Percentiles rank a stretch among this genome's conserved stretches.
Conservation (phyloP, 2,329 filamentous ascomycete genomes). For the Fusarium redolens region DNA sequence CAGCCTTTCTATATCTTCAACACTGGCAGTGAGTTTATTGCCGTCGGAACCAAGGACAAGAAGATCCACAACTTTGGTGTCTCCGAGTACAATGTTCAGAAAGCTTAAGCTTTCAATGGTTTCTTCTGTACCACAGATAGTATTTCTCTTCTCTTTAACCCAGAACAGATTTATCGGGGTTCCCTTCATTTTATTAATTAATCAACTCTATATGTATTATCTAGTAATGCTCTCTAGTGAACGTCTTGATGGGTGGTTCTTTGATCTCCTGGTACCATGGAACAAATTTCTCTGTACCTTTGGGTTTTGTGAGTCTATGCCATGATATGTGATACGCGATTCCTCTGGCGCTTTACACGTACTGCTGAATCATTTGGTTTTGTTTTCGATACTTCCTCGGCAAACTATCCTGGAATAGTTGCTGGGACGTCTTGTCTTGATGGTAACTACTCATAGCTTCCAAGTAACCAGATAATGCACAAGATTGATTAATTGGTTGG, state of each 20-base stretch:
- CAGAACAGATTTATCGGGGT: background rate
- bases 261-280: too few species aligned
- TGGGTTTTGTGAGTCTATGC: too few species aligned
- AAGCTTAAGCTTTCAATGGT: background rate
- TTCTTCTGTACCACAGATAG: background rate
- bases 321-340: too few species aligned
- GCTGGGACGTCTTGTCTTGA: background rate
- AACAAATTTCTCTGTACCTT: too few species aligned
- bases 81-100: slow-evolving; percentile 6
- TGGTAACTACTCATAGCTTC: background rate
- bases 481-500: background rate
- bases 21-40: slow-evolving; percentile 15
- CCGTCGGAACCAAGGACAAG: slow-evolving; percentile 19
- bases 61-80: slow-evolving; percentile 19
- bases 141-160: background rate
- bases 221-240: background rate
- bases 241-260: background rate
- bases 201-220: background rate
- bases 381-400: too few species aligned
- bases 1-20: slow-evolving; percentile 31
- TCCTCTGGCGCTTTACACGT: too few species aligned
- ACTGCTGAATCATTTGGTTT: too few species aligned
- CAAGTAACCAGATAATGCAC: background rate
- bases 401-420: background rate
- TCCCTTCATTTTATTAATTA: background rate